A percentile compares a stretch with the other conserved stretches of the same genome.
Evolutionary conservation across 2,329 filamentous ascomycete genomes (phyloP).

Genomic region (Clonostachys solani): DNA sequence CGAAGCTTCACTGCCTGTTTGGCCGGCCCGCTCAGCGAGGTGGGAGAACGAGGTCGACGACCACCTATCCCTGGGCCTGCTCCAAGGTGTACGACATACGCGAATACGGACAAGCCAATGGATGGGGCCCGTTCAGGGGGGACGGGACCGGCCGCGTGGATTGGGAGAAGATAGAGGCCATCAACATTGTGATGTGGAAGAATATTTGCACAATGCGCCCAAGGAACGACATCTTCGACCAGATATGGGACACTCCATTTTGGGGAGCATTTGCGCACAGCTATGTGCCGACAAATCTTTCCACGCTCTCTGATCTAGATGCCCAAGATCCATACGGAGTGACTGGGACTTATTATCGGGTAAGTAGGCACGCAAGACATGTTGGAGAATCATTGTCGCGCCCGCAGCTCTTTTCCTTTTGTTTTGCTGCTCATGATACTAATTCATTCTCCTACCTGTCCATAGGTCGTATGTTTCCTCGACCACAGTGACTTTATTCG

Average conservation of each 20-base stretch:
- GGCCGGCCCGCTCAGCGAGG: constrained; percentile 51
- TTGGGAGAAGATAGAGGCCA: constrained; percentile 77
- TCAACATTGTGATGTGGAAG: constrained; percentile 63
- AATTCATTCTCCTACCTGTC: neutral
- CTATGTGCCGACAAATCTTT: constrained; percentile 26
- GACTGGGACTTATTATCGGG: constrained; percentile 67
- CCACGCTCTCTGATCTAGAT: constrained; percentile 37
- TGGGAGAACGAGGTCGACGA: constrained; percentile 25
- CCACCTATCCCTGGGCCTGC: constrained; percentile 57
- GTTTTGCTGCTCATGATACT: neutral
- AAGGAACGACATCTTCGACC: constrained; percentile 38
- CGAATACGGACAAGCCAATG: constrained; percentile 54
- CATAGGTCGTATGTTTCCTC: constrained; percentile 31
- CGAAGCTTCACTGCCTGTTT: constrained; percentile 66
- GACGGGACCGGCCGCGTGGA: constrained; percentile 62
- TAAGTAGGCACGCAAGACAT: constrained; percentile 23
- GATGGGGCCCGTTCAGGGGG: constrained; percentile 69
- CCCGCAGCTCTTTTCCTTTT: no score
- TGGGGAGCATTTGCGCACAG: constrained; percentile 48
- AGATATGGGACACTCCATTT: constrained; percentile 53
- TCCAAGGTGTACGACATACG: constrained; percentile 71
- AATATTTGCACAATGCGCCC: constrained; percentile 52
- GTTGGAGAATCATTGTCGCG: neutral
- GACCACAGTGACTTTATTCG: constrained; percentile 70
- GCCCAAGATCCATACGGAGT: constrained; percentile 66